Evolutionary conservation across 257 asterid genomes (phyloP), one percentile per base, ranked within the genome.

Genomic region (Solanum verrucosum): DNA sequence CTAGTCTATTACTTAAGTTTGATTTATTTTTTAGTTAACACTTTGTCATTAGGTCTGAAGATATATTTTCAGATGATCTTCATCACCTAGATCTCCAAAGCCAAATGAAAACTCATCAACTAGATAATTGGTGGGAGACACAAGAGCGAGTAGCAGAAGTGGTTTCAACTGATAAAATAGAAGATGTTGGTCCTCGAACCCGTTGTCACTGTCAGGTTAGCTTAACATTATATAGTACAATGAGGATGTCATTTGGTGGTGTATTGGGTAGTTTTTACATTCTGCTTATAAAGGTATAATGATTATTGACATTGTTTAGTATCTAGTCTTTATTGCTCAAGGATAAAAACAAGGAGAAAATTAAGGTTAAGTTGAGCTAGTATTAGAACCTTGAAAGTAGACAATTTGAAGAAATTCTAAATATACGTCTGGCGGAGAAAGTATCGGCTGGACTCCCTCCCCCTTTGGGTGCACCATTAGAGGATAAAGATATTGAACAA

Each of bases 131-230:
- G 94, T 92, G 91, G 90, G 95, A 91, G 88, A 88, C 93, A 86
- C 95, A 88, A 89, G 95, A 94, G 88, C 91, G 92, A 85, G 71
- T 85, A 87, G 91, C 88, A 91, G 89, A 91, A 87, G 93, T 40
- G 85, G 75, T 90, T 71, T 90, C 95, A 74, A 83, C 91, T 71
- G 89, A 90, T 93, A 94, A 93, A 90, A 87, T 90, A 84, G 85
- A 93, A 81, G 91, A 95, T 92, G 93, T 92, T 89, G 98, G 99
- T 89, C 98, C 98, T 33, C 93, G 90, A 78, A 87, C 93, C 90
- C 91, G 90, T 88, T 96, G 99, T 91, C 88, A 85, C 77, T 94
- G 98, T 91, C 99, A 96, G 98, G 99, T 96, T 87, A 68, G 95
- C 87, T 35, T 77, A 70, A 67, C 42, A 16, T 15, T 49, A 18